Percentiles rank a stretch among this genome's conserved stretches.
phyloP scores from a whole-genome alignment of 2,329 filamentous ascomycete genomes.

The Cladosporium sp. region DNA sequence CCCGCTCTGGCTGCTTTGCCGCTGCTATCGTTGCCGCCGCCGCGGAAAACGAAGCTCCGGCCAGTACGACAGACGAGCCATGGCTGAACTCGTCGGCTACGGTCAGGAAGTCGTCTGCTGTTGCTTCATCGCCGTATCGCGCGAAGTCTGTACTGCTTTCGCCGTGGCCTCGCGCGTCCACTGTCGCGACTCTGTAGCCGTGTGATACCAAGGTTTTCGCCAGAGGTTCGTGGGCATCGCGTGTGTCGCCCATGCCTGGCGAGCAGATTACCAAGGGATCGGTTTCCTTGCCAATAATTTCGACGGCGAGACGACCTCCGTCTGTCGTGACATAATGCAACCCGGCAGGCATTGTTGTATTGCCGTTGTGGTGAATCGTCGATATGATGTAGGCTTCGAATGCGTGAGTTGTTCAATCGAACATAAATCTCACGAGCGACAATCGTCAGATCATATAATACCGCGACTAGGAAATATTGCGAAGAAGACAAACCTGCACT shows the following conservation, averaged over 20 bases:
- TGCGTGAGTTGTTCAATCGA: background rate
- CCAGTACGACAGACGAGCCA: constrained; percentile 18
- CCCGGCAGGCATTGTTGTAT: background rate
- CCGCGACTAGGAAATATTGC: background rate
- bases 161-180: constrained; percentile 23
- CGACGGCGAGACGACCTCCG: constrained; percentile 20
- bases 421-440: background rate
- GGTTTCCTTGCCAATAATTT: constrained; percentile 10
- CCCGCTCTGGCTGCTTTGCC: constrained; percentile 6
- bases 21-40: constrained; percentile 22
- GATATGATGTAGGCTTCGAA: background rate
- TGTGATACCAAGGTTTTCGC: constrained; percentile 4
- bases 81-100: constrained; percentile 15
- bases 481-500: background rate
- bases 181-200: constrained; percentile 20
- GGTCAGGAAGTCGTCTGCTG: constrained; percentile 22
- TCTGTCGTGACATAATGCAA: background rate
- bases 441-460: background rate
- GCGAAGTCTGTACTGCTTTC: constrained; percentile 21
- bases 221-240: constrained; percentile 19
- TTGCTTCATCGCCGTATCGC: constrained; percentile 21
- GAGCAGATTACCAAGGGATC: constrained; percentile 22
- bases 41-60: constrained; percentile 18
- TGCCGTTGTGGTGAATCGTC: background rate
- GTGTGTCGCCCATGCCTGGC: constrained; percentile 22